These are phyloP conservation scores for Torulaspora microellipsoides DNA, from an alignment of 805 yeast genomes.

Conservation along the genomic window DNA sequence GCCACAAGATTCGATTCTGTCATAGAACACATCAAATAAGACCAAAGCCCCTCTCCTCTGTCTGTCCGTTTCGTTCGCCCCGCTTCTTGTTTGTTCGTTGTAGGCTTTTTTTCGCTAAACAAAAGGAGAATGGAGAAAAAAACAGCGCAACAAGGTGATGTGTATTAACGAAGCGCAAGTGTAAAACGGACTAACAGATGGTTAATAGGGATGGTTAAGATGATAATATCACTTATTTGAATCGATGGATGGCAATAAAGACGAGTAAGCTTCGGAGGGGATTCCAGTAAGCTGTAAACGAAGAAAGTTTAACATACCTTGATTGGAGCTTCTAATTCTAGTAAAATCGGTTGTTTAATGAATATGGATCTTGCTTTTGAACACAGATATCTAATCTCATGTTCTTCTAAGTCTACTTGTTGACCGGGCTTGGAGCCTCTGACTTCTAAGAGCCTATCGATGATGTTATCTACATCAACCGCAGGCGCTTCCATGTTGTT, in stretches of 20 bases:
- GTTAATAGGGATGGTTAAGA: too few relatives aligned
- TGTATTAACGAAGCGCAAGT: too few relatives aligned
- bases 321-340: constrained; percentile 96
- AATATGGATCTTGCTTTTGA: constrained; percentile 97
- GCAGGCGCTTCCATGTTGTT: constrained; percentile 50
- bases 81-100: background rate
- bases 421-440: constrained; percentile 98
- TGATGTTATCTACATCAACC: constrained; percentile 94
- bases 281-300: too few relatives aligned
- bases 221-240: too few relatives aligned
- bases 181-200: too few relatives aligned
- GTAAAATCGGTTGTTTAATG: constrained; percentile 92
- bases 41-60: too few relatives aligned
- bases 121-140: constrained; percentile 1
- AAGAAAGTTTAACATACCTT: constrained; percentile 52
- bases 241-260: too few relatives aligned
- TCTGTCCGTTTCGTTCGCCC: background rate
- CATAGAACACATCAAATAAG: too few relatives aligned
- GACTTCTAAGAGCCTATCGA: constrained; percentile 93
- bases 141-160: background rate
- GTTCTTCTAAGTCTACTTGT: constrained; percentile 89
- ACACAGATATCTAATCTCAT: constrained; percentile 90
- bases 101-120: background rate
- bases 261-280: too few relatives aligned
- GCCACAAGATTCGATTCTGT: too few relatives aligned